Base-by-base conservation (phyloP, 495 filamentous ascomycete genomes). In the Penicillium herquei region DNA sequence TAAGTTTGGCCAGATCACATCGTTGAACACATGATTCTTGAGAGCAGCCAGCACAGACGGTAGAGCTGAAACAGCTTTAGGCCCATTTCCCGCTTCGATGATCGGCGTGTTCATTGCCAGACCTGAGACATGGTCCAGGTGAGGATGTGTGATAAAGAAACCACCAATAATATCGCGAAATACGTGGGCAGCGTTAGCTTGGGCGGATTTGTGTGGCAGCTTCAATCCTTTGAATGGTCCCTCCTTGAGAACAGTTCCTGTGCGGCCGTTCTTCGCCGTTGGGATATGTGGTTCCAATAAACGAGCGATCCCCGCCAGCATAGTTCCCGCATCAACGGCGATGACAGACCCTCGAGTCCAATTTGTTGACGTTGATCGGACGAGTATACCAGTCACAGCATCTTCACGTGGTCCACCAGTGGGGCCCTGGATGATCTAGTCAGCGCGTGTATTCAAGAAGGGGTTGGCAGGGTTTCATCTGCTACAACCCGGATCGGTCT, bases 1-100 rank as follows among this genome's bases (percentile, higher is more conserved):
- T 34, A 98, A 76, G 60, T 98, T 98, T 0, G 94, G 94, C 95
- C 95, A 98, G 49, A 98, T 95, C 42, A 97, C 70, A 65, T 96
- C 92, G 72, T 98, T 98, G 76, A 98, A 98, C 52, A 98, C 88
- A 70, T 98, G 92, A 9, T 78, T 83, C 65, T 96, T 96, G 67
- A 98, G 84, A 3, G 92, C 92, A 12, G 86, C 77, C 41, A 98
- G 90, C 34, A 92, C 93, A 14, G 83, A 86, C 0, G 92, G 91
- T 3, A 97, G 72, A 7, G 88, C 94, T 6, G 92, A 91, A 9
- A 98, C 73, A 17, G 86, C 79, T 67, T 97, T 98, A 7, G 90
- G 89, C 12, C 82, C 82, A 41, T 76, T 78, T 33, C 85, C 87
- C n/a, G 81, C 84, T 57, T 85, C 82, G 18, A 95, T 81, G 17